A percentile compares a stretch with the other conserved stretches of the same genome.
phyloP scores from a whole-genome alignment of 495 filamentous ascomycete genomes.

The Pyrenula aspistea region DNA sequence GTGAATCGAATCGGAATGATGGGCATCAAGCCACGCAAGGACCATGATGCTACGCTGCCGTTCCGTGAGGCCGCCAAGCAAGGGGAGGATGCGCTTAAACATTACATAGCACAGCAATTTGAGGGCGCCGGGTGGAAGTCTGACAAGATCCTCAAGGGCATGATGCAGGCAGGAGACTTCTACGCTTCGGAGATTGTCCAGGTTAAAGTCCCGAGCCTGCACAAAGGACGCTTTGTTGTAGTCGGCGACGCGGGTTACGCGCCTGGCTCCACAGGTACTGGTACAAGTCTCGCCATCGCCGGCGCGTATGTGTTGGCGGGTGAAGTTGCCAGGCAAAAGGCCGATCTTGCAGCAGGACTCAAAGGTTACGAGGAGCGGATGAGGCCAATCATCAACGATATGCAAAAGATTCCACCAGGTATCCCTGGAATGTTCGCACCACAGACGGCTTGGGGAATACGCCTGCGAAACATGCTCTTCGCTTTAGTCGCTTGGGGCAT shows the following conservation, averaged over 20 bases:
- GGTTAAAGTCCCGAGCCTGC: conserved; percentile 23
- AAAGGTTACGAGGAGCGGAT: conserved; percentile 27
- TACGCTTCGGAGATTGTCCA: conserved; percentile 34
- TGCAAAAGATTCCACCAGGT: conserved; percentile 21
- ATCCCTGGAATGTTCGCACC: conserved; percentile 19
- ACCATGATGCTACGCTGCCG: conserved; percentile 11
- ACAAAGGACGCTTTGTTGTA: conserved; percentile 23
- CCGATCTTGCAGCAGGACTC: conserved; percentile 22
- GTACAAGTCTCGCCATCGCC: conserved; percentile 27
- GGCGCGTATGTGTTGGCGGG: conserved; percentile 38
- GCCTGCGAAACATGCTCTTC: conserved; percentile 9
- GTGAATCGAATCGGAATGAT: conserved; percentile 19
- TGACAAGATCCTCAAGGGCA: conserved; percentile 20
- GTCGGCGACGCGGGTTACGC: conserved; percentile 30
- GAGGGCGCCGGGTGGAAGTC: conserved; percentile 29
- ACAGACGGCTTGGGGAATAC: conserved; percentile 25
- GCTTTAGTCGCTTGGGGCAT: conserved; percentile 16
- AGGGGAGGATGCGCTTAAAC: conserved; percentile 27
- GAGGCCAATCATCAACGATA: conserved; percentile 24
- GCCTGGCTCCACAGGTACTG: conserved; percentile 27
- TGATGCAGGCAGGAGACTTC: conserved; percentile 32
- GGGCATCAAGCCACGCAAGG: conserved; percentile 15
- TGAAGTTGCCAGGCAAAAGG: conserved; percentile 21
- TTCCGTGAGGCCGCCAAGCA: conserved; percentile 24
- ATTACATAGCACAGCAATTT: conserved; percentile 21